Base-by-base conservation (phyloP, 2,329 filamentous ascomycete genomes). In the Fusarium foetens region DNA sequence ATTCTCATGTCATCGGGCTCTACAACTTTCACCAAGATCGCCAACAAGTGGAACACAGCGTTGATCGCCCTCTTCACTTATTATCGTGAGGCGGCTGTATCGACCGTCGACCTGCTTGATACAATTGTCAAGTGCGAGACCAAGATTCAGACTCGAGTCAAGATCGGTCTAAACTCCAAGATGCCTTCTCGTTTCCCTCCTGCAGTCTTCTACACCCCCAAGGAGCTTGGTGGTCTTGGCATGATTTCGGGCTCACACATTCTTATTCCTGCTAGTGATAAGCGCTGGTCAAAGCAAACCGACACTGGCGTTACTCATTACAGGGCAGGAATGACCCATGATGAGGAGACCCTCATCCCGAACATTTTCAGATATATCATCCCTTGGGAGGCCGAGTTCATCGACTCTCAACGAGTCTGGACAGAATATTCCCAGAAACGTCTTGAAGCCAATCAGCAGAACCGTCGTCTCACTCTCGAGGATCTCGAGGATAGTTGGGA, bases 331-430 rank as follows among this genome's bases (percentile, higher is more conserved):
- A 99, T 99, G 96, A 96, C 94, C 25, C 95, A 98, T 77, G 95
- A 98, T 71, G 95, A 98, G 80, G 96, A 99, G 83, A 98, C 96
- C 0, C 84, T 99, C 58, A 99, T 99, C 66, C 96, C 96, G 14
- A 98, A 99, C 80, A 99, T 99, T 77, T 98, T 98, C 91, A 91
- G 96, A 67, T 99, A 99, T 83, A 98, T 99, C 80, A 97, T 98
- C 73, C 95, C 96, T 0, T 99, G 96, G 96, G 96, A 99, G 81
- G 94, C 95, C 3, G 96, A 99, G 81, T 99, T 99, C 82, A 97
- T 98, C 75, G 97, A 99, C 80, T 99, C 96, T 8, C 97, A 99
- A 81, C 92, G 97, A 76, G 96, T 99, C 3, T 99, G 96, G 96
- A 98, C 96, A 31, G 96, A 99, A 78, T 99, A 99, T 79, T 98